Evolutionary conservation across 768 basidiomycete species (phyloP).

Genomic region (Auricularia sp.): DNA sequence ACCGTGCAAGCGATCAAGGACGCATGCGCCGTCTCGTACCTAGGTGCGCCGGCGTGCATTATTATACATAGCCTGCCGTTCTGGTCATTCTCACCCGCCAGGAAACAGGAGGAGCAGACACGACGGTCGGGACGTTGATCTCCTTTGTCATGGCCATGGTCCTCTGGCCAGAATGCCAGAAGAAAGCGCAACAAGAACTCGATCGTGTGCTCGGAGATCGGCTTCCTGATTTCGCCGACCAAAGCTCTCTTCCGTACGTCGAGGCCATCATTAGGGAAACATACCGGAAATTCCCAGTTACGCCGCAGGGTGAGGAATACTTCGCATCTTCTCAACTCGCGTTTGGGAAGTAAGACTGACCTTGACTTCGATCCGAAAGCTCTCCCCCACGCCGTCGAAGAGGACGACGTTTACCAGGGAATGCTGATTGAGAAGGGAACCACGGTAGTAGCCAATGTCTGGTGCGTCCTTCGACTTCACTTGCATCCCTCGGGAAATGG

Average conservation of each 20-base stretch:
- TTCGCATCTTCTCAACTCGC: background rate
- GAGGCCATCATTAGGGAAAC: slow-evolving; percentile 5
- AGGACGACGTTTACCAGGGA: background rate
- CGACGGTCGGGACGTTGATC: background rate
- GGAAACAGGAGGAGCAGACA: too few relatives aligned
- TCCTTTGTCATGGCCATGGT: slow-evolving; percentile 11
- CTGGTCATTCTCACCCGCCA: too few relatives aligned
- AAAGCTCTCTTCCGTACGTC: slow-evolving; percentile 9
- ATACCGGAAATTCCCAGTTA: slow-evolving; percentile 1
- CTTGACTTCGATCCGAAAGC: background rate
- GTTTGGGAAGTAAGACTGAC: background rate
- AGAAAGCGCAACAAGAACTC: slow-evolving; percentile 9
- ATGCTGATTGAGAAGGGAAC: too few relatives aligned
- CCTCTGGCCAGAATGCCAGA: slow-evolving; percentile 7
- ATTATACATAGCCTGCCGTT: slow-evolving; percentile 41
- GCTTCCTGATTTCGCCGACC: slow-evolving; percentile 5
- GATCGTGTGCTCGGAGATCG: slow-evolving; percentile 6
- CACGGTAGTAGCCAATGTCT: too few relatives aligned
- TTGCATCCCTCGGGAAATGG: too few relatives aligned
- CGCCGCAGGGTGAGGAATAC: background rate
- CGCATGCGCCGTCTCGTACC: slow-evolving; percentile 5
- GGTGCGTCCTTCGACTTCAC: background rate
- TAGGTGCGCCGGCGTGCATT: slow-evolving; percentile 39
- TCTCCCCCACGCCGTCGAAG: background rate
- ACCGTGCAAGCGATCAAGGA: slow-evolving; percentile 11